Evolutionary conservation across 2,329 filamentous ascomycete species (phyloP), one percentile per base, ranked within the genome.

Genomic region (Pseudopithomyces chartarum): DNA sequence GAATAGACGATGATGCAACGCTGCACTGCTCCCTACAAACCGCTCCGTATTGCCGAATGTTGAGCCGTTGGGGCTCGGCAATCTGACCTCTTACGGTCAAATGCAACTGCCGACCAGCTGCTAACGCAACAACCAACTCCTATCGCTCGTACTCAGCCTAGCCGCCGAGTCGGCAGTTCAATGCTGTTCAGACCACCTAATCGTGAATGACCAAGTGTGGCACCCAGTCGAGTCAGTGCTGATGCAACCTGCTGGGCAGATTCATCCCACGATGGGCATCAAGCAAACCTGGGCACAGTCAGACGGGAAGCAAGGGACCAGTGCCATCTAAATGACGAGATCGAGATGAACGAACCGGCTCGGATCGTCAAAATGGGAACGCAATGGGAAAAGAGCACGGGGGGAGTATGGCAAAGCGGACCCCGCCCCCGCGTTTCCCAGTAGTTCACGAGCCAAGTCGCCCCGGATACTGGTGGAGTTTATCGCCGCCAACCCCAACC

Each of bases 91-190:
- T 40, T 6, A 19, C 34, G 45, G 45, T 19, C 45, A 45, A 19
- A 6, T n/a, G 10, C 57, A 62, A 62, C 60, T 62, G 60, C 60
- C 60, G 60, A 60, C 57, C 20, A 51, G 15, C 23, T 48, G 19
- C 46, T 47, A 50, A 54, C 42, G 43, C 49, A 34, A 50, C 52
- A 44, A 36, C 23, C 22, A 13, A 47, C 34, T 54, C 42, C 51
- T 57, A 55, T 56, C 51, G 53, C 50, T 61, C 59, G 50, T 55
- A 54, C 56, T 34, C 54, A 33, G 55, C 44, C 45, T 61, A 59
- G 59, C 52, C 43, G 46, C 51, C 42, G 47, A 46, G 39, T 34
- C 59, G 59, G 59, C 59, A 61, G 59, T 61, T 61, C 44, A 38
- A 15, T 20, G 23, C 39, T 15, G 15, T 29, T 29, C 40, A n/a